A percentile compares a stretch with the other conserved stretches of the same genome.
Conservation (phyloP, 495 filamentous ascomycete genomes). For the Stereocaulon alpinum region DNA sequence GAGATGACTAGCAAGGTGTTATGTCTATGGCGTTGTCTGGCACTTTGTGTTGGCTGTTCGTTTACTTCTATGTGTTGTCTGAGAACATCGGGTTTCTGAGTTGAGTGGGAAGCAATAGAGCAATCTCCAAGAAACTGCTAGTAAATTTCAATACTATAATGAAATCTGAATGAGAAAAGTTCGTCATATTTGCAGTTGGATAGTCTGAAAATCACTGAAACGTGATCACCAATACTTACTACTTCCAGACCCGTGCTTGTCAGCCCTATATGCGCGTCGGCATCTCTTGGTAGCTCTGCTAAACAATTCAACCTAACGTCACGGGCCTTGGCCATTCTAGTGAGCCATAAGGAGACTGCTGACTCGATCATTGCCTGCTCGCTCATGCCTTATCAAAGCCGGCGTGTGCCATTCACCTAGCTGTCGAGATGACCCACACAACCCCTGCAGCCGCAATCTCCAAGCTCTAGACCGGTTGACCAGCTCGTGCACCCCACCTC, state of each 20-base stretch:
- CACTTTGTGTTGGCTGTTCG: neutral
- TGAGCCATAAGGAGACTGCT: neutral
- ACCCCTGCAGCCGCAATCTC: neutral
- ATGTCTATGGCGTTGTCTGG: neutral
- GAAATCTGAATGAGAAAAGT: neutral
- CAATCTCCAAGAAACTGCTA: neutral
- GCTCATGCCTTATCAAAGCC: neutral
- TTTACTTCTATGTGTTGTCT: neutral
- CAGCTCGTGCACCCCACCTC: neutral
- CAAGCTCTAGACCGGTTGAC: neutral
- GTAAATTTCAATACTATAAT: neutral
- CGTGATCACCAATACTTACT: neutral
- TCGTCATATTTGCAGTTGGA: neutral
- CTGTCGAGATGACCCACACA: neutral
- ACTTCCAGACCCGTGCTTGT: neutral
- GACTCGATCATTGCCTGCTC: neutral
- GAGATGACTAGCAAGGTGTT: slow-evolving; percentile 4
- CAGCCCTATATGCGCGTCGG: neutral
- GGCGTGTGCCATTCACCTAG: neutral
- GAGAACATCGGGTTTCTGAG: neutral
- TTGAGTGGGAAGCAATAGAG: neutral
- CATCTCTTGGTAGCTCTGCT: slow-evolving; percentile 4
- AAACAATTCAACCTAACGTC: neutral
- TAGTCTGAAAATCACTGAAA: neutral
- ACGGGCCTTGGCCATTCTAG: neutral